phyloP scores from a whole-genome alignment of 306 rosid genomes.

The Pterocarpus santalinus region DNA sequence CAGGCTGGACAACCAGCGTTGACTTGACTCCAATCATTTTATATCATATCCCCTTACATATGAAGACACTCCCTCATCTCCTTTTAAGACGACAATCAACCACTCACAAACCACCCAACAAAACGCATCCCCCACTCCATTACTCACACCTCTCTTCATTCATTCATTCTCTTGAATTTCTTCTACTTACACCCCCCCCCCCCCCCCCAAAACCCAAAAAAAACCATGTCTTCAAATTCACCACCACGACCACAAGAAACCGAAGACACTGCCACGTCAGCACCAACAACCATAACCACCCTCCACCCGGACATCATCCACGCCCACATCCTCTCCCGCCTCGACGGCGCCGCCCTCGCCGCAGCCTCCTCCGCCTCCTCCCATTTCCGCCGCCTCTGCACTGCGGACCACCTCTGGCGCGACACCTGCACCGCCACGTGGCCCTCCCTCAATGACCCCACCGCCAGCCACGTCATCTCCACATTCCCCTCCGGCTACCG shows the following conservation, averaged over 20 bases:
- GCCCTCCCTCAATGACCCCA: conserved; percentile 67
- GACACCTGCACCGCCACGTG: conserved; percentile 62
- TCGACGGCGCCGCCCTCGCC: conserved; percentile 74
- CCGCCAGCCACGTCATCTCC: conserved; percentile 50
- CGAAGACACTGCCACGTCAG: background rate
- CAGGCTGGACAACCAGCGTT: too few species aligned
- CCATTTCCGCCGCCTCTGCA: conserved; percentile 60
- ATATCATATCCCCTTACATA: too few species aligned
- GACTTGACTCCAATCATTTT: too few species aligned
- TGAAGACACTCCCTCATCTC: too few species aligned
- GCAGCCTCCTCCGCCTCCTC: conserved; percentile 65
- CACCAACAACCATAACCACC: conserved; percentile 48
- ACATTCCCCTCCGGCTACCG: conserved; percentile 72
- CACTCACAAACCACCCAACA: too few species aligned
- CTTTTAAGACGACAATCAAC: too few species aligned
- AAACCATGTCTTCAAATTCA: background rate
- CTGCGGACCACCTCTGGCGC: conserved; percentile 71
- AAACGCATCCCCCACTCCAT: too few species aligned
- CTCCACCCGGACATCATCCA: conserved; percentile 71
- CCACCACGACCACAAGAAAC: background rate
- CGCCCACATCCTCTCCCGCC: conserved; percentile 73
- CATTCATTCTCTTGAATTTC: too few species aligned
- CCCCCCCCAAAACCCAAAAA: too few species aligned
- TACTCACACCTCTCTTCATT: too few species aligned
- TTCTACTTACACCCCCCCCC: too few species aligned